Base-by-base conservation (phyloP, 2,329 filamentous ascomycete genomes). In the Chaetomium sp. region DNA sequence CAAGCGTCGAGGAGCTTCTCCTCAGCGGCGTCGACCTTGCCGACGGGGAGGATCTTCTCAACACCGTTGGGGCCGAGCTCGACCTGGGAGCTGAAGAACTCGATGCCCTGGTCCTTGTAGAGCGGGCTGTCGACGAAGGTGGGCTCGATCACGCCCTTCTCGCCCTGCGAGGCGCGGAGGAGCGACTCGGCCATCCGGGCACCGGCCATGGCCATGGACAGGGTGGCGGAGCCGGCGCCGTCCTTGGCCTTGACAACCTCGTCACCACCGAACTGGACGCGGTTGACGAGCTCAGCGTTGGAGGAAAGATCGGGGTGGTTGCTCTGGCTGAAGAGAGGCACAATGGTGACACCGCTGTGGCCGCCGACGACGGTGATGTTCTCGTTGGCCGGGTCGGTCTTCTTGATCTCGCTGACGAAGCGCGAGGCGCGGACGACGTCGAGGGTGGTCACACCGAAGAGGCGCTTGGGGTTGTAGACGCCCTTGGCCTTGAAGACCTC, bases 171-270 rank as follows among this genome's bases (percentile, higher is more conserved):
- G 68, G 94, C 94, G 76, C 90, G 91, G 77, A 99, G 88, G 68
- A 99, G 79, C 66, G 88, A 90, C 80, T 97, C 91, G 67, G 94
- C 90, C 76, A 86, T 80, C 74, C 83, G 82, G 70, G 82, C 82
- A 74, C 92, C 92, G 65, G 92, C 92, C 84, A 96, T 92, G 70
- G 92, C 92, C 92, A 99, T 99, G 79, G 91, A 96, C 67, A 97
- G 88, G 62, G 92, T 97, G 72, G 92, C 92, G 66, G 91, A 96
- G 68, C 92, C 92, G 69, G 91, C 91, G 76, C 92, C 94, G 72
- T 92, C 91, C 88, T 97, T 97, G 77, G 92, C 94, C 85, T 96
- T 84, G 79, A 97, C 92, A 66, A 97, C 92, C 86, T 97, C 92
- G 74, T 97, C 92, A 81, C 92, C 92, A 75, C 94, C 92, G 74